Percentiles rank a stretch among this genome's conserved stretches.
These are phyloP conservation scores for Trypanosoma platydactyli DNA, from an alignment of 208 protist species.

Conservation along the genomic window DNA sequence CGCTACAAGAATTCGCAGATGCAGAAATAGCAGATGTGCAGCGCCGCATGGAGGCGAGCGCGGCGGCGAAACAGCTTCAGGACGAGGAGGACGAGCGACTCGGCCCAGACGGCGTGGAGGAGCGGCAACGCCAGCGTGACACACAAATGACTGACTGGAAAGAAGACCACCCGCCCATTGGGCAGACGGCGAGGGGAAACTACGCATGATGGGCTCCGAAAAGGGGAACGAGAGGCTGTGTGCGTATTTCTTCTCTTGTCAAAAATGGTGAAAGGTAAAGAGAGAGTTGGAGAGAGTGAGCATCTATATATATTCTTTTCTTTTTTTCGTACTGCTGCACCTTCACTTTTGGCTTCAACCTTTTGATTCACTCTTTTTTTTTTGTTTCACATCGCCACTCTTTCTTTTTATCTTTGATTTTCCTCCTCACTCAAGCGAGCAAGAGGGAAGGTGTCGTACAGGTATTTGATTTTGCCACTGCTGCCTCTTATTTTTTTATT, in stretches of 20 bases:
- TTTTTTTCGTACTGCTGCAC: too few relatives aligned
- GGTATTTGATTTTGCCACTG: not conserved
- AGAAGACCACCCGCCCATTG: constrained; percentile 80
- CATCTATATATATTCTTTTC: too few relatives aligned
- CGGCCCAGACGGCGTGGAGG: constrained; percentile 82
- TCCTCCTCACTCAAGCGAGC: not conserved
- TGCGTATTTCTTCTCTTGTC: too few relatives aligned
- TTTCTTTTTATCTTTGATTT: constrained; percentile 6
- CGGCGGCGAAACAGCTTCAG: constrained; percentile 39
- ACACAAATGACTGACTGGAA: constrained; percentile 79
- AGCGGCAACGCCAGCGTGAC: constrained; percentile 81
- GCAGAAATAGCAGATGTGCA: constrained; percentile 82
- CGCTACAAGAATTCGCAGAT: constrained; percentile 83
- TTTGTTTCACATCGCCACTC: too few relatives aligned
- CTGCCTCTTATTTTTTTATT: constrained; percentile 12
- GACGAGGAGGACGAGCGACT: constrained; percentile 78
- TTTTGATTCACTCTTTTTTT: too few relatives aligned
- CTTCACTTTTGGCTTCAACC: too few relatives aligned
- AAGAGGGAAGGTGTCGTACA: too few relatives aligned
- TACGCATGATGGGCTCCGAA: constrained; percentile 49
- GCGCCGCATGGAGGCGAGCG: constrained; percentile 62
- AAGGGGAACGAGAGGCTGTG: too few relatives aligned
- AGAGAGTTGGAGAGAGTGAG: too few relatives aligned
- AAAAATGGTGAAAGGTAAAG: too few relatives aligned
- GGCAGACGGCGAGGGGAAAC: constrained; percentile 79